Conservation (phyloP, 225 moss, liverwort and hornwort species). For the Sphagnum tenellum region DNA sequence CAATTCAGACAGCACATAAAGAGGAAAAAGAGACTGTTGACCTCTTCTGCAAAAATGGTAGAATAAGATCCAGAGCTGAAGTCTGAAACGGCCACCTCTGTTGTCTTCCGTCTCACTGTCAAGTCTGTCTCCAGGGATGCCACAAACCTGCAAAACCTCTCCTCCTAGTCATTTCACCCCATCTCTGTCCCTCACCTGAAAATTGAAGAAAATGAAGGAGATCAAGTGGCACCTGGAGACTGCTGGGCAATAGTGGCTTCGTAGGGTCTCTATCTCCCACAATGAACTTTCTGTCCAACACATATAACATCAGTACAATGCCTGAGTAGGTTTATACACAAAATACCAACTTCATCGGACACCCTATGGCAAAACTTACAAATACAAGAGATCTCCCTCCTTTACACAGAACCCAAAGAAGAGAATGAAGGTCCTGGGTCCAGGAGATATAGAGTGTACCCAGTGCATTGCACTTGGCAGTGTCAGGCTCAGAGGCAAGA, state of each 20-base stretch:
- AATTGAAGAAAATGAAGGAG: not conserved
- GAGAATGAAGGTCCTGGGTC: too few relatives aligned
- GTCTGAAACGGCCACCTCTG: conserved; percentile 64
- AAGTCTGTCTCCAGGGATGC: conserved; percentile 90
- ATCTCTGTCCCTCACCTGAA: not conserved
- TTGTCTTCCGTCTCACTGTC: conserved; percentile 80
- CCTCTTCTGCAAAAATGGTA: conserved; percentile 95
- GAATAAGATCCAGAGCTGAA: conserved; percentile 93
- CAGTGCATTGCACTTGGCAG: conserved; percentile 70
- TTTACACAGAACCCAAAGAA: too few relatives aligned
- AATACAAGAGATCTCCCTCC: too few relatives aligned
- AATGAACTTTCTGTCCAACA: conserved; percentile 72
- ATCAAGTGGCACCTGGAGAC: conserved; percentile 61
- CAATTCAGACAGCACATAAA: not conserved
- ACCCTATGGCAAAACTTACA: too few relatives aligned
- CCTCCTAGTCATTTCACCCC: not conserved
- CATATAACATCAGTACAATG: too few relatives aligned
- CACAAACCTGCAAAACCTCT: conserved; percentile 58
- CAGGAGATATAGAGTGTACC: conserved; percentile 26
- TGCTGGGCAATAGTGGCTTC: conserved; percentile 90
- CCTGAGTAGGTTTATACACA: too few relatives aligned
- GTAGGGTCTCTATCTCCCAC: conserved; percentile 89
- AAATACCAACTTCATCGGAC: too few relatives aligned
- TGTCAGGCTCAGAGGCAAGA: conserved; percentile 56
- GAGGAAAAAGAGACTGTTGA: conserved; percentile 10